Conservation (phyloP, 352 stramenopile species). For the Pythium guiyangense region DNA sequence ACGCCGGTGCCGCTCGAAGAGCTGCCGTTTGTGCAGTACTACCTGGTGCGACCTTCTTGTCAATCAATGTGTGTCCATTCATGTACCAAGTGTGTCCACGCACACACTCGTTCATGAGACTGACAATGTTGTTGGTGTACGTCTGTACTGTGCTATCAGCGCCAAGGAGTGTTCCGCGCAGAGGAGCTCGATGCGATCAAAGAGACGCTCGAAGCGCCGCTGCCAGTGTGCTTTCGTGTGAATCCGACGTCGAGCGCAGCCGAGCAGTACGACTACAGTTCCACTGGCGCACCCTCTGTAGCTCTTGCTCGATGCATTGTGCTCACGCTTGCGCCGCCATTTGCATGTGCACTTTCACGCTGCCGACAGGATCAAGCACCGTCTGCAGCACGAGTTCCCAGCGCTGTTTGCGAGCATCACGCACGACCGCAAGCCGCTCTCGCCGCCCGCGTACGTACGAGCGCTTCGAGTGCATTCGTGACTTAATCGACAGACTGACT, state of each 20-base stretch:
- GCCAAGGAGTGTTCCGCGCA: slow-evolving; percentile 49
- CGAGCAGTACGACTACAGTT: slow-evolving; percentile 14
- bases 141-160: slow-evolving; percentile 15
- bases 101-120: neutral
- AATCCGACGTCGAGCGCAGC: slow-evolving; percentile 37
- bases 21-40: slow-evolving; percentile 57
- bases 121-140: neutral
- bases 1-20: slow-evolving; percentile 5
- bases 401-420: slow-evolving; percentile 28
- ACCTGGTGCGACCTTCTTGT: slow-evolving; percentile 32
- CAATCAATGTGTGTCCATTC: neutral
- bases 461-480: neutral
- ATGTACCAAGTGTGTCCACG: neutral
- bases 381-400: slow-evolving; percentile 42
- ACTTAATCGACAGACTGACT: neutral
- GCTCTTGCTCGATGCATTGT: neutral
- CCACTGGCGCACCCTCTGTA: no score
- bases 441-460: slow-evolving; percentile 24
- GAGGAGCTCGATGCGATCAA: slow-evolving; percentile 41
- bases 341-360: neutral
- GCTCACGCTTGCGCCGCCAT: neutral
- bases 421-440: slow-evolving; percentile 25
- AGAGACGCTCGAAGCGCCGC: slow-evolving; percentile 40
- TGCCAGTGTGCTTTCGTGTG: slow-evolving; percentile 70
- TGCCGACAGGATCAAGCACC: slow-evolving; percentile 34